Base-by-base conservation (phyloP, 148 eudicot genomes). In the Rhododendron molle region DNA sequence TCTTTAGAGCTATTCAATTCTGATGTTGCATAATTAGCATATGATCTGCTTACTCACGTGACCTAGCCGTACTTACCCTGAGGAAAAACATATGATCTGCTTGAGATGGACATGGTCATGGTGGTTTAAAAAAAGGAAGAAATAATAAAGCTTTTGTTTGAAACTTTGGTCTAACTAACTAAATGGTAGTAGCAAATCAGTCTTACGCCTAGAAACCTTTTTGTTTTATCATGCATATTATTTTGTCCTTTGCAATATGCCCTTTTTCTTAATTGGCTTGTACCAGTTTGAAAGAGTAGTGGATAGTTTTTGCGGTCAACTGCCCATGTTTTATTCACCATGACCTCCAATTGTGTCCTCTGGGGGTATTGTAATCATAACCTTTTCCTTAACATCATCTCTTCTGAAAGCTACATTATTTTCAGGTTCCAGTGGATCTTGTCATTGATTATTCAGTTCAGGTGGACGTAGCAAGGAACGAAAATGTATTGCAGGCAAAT, bases 341-440 rank as follows among this genome's bases (percentile, higher is more conserved):
- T 62, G 60, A 40, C 44, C 8, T 67, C 23, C 30, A 34, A 13
- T 73, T 69, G 21, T 16, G 76, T 12, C 72, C 72, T 76, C 36
- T 43, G 46, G 21, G 40, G 38, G 1, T 40, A 21, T 69, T 40
- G 21, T 52, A 30, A 80, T 74, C 16, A 44, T 76, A 32, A 6
- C 18, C 38, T 30, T 44, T 82, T 43, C 79, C 23, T n/a, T 52
- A 1, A 23, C 47, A 2, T 83, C 50, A 47, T 78, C 69, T 82
- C 13, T 2, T 83, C 69, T 65, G 2, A 56, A 49, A 36, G 11
- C 13, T 56, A 49, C 58, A 49, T 81, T 56, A 21, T 15, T 11
- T 12, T 50, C 94, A 96, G 98, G 98, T 96, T 86, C 98, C 98
- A 36, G 98, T 96, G 81, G 98, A 96, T 87, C 98, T 96, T 89